Conservation (phyloP, 768 basidiomycete species). For the Mycena indigotica region DNA sequence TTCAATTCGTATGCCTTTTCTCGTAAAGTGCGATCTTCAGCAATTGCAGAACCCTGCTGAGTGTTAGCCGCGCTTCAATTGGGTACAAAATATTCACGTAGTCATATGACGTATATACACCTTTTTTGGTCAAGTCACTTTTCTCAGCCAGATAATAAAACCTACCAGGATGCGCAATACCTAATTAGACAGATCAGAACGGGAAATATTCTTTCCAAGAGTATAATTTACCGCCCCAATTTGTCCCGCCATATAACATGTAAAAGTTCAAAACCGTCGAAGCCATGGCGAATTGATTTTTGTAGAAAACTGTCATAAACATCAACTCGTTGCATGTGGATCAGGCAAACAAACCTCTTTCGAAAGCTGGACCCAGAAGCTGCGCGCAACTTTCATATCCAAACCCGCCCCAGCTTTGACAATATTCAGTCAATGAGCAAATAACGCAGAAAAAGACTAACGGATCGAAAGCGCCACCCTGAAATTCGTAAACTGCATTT, state of each 20-base stretch:
- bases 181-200: too few relatives aligned
- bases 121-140: slow-evolving; percentile 17
- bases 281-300: slow-evolving; percentile 48
- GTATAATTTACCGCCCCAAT: slow-evolving; percentile 39
- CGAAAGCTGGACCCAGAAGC: slow-evolving; percentile 44
- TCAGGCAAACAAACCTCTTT: slow-evolving; percentile 44
- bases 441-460: not conserved
- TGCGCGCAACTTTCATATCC: slow-evolving; percentile 37
- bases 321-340: too few relatives aligned
- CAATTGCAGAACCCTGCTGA: slow-evolving; percentile 48
- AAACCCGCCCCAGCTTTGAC: slow-evolving; percentile 42
- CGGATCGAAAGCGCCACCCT: slow-evolving; percentile 55
- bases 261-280: slow-evolving; percentile 52
- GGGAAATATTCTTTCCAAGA: too few relatives aligned
- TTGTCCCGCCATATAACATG: slow-evolving; percentile 55
- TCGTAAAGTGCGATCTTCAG: slow-evolving; percentile 52
- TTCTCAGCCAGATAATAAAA: not conserved
- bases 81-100: slow-evolving; percentile 30
- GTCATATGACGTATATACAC: slow-evolving; percentile 49
- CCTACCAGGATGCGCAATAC: slow-evolving; percentile 40
- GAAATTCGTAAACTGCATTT: slow-evolving; percentile 48
- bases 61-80: not conserved
- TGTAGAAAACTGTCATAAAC: slow-evolving; percentile 55
- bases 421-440: not conserved
- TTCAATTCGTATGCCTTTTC: slow-evolving; percentile 59